Base-by-base conservation (phyloP, 2,329 filamentous ascomycete species). In the Fusarium drepaniforme region DNA sequence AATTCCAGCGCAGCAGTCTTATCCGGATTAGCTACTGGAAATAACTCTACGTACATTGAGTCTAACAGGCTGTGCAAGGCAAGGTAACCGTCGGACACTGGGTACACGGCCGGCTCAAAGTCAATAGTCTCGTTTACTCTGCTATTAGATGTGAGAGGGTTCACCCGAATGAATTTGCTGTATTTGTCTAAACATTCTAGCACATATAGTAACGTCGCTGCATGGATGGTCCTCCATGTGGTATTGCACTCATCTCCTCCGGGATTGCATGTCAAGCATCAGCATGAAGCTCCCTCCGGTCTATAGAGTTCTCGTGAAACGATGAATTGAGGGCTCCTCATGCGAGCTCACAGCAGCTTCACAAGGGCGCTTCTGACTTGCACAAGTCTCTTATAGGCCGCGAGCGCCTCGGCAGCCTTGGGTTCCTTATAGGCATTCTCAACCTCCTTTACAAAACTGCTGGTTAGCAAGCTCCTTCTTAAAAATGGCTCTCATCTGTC, bases 391-490 rank as follows among this genome's bases (percentile, higher is more conserved):
- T 62, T 57, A 42, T 71, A 71, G 4, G 44, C 28, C 5, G 51
- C 51, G 21, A 64, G 51, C 16, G 67, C 70, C 12, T 37, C 58
- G 12, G 53, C 67, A 4, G 66, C 59, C 42, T 70, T 57, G 5
- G 67, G 63, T 25, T 70, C 56, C 59, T 70, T 37, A 23, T 64
- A 70, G 30, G 70, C 67, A 12, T 18, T 44, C 13, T 23, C 30
- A 23, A 33, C 46, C 28, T 72, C 70, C 70, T 72, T 44, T 30
- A 63, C 46, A 49, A 25, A 25, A 23, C 28, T 7, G 9, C 9
- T 53, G 21, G 28, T 40, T 18, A 38, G 23, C n/a, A 15, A 38
- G 5, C 38, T 33, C 13, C n/a, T 30, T 4, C 4, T 25, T 8
- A 21, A 11, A 16, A 16, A 18, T 15, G 23, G 4, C 21, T 56